Conservation (phyloP, 371 early-diverging fungal genomes). For the Mortierella sp. region DNA sequence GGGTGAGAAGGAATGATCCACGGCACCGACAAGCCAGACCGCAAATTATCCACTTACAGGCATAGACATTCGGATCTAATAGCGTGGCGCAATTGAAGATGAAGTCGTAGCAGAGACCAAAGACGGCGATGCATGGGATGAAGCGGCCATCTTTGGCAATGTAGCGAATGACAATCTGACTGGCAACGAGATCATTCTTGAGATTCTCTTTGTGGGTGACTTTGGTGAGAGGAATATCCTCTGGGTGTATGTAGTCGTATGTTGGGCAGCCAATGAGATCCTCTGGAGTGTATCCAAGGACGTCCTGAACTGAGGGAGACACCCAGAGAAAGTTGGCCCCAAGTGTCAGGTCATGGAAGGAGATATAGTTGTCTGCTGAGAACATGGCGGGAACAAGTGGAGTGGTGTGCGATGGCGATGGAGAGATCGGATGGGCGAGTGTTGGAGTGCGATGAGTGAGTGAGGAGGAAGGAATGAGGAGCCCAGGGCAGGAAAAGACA, state of each 20-base stretch:
- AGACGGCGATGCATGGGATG: conserved; percentile 6
- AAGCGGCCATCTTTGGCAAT: conserved; percentile 10
- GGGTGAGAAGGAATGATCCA: neutral
- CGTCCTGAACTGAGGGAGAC: conserved; percentile 58
- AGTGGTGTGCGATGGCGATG: no score
- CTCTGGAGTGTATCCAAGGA: conserved; percentile 59
- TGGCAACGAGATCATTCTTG: conserved; percentile 55
- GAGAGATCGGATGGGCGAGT: no score
- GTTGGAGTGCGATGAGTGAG: no score
- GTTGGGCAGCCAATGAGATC: conserved; percentile 58
- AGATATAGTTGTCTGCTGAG: no score
- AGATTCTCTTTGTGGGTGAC: conserved; percentile 55
- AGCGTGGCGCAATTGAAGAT: conserved; percentile 7
- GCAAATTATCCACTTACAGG: no score
- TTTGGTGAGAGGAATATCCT: conserved; percentile 41
- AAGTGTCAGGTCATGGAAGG: no score
- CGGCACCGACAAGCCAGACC: no score
- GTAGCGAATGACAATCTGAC: conserved; percentile 10
- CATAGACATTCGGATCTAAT: neutral
- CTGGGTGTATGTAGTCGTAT: conserved; percentile 56
- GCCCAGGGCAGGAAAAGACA: no score
- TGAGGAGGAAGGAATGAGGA: no score
- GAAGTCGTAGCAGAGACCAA: conserved; percentile 15
- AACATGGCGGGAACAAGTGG: no score
- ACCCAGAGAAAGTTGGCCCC: conserved; percentile 51